Evolutionary conservation across 1,139 yeast genomes (phyloP), one percentile per base, ranked within the genome.

Genomic region (Diutina ranongensis): DNA sequence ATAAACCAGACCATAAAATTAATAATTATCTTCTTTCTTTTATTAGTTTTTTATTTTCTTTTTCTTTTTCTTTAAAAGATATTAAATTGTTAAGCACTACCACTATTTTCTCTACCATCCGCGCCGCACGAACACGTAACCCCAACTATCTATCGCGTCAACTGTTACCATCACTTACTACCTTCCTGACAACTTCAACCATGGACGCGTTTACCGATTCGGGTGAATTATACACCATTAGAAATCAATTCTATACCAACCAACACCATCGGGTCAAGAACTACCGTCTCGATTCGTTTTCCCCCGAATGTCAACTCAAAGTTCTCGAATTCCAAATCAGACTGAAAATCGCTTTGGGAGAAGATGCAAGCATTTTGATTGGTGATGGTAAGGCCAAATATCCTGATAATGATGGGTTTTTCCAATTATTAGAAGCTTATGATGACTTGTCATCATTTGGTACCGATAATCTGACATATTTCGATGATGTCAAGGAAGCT

Each of bases 241-340:
- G 71, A 49, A 70, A 67, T 57, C 74, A 72, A 52, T 72, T 72
- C 57, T 71, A 63, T 55, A 68, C 76, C 35, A 64, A 67, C 50
- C 78, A 72, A 53, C 68, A 68, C 55, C 57, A 58, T 41, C 63
- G 64, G 51, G 76, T 72, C 4, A 54, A 54, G 44, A 55, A 58
- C 4, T 62, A 68, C 49, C 48, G 60, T 7, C 52, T 64, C 42
- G 65, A 61, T 22, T 66, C 58, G 50, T 71, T 69, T 52, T 61
- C 71, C 2, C 54, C 51, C 2, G 71, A 67, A 45, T 58, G 58
- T 47, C 71, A 66, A 50, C 52, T 67, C 45, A 67, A 66, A 49
- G 75, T 67, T 7, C 56, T 67, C 50, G 73, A 67, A 48, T 70
- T 54, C 53, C 71, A 71, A 55, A 61, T 70, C 48, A 61, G 78